Base-by-base conservation (phyloP, 2,329 filamentous ascomycete genomes). In the Apiospora sp. region DNA sequence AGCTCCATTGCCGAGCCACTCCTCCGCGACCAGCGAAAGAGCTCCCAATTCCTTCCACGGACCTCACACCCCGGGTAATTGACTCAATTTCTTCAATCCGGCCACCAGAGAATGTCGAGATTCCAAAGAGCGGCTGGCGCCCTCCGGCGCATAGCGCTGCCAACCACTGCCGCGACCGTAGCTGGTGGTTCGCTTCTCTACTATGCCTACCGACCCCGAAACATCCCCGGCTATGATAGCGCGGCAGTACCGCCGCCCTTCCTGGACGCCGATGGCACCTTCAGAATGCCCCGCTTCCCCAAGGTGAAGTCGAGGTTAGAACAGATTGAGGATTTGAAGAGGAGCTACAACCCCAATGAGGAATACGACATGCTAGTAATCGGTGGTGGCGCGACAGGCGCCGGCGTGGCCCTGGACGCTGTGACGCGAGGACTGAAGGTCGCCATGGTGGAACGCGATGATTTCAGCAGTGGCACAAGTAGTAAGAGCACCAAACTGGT, bases 401-500 rank as follows among this genome's bases (percentile, higher is more conserved):
- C 91, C 46, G 92, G 92, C 72, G 90, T 94, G 75, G 92, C 92
- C 30, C 86, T 94, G 41, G 92, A 94, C 84, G 92, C 92, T 68
- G 91, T 88, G 13, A 93, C 92, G 4, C 85, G 92, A 81, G 92
- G 92, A 19, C 84, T 94, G 76, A 92, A 91, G 81, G 92, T 94
- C 70, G 92, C 92, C 58, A 81, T 93, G 61, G 88, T 94, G 22
- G 92, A 94, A 81, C 86, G 92, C 71, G 92, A 94, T 79, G 92
- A 94, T 81, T 94, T 94, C 80, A 91, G 89, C 77, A 90, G 90
- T 76, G 92, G 92, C 58, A 94, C 92, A 16, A 93, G 91, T 81
- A 92, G 90, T 79, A 94, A 93, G 84, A 93, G 91, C 80, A 94
- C 92, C 71, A 94, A 94, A 83, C 86, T 94, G 73, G 92, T 94